phyloP scores from a whole-genome alignment of 208 protist species.

The Leptomonas seymouri region DNA sequence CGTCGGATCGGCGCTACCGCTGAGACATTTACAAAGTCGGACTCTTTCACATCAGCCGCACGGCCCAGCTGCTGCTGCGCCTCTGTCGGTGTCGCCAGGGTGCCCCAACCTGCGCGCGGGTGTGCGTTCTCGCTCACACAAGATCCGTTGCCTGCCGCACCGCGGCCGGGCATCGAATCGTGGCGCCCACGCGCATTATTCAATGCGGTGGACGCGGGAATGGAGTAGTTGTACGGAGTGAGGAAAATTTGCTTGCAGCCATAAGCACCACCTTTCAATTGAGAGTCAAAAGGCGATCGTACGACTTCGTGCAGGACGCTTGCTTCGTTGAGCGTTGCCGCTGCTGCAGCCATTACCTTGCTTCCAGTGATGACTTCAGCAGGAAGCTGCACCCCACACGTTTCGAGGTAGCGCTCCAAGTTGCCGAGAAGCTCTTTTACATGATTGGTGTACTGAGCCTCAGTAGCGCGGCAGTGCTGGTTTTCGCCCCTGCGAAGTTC shows the following conservation, averaged over 20 bases:
- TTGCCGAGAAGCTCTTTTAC: slow-evolving; percentile 30
- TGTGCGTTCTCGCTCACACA: not conserved
- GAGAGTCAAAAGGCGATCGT: not conserved
- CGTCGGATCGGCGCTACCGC: not conserved
- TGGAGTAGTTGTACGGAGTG: not conserved
- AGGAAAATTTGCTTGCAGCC: not conserved
- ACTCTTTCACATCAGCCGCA: not conserved
- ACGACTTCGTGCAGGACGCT: not conserved
- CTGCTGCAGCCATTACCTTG: slow-evolving; percentile 1
- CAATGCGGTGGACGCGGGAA: not conserved
- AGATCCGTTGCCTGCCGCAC: not conserved
- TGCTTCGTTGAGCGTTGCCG: slow-evolving; percentile 5
- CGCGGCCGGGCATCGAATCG: not conserved
- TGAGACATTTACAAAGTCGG: not conserved
- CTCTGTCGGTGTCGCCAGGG: slow-evolving; percentile 8
- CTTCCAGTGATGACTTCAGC: slow-evolving; percentile 15
- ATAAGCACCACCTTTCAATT: not conserved
- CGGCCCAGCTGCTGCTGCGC: slow-evolving; percentile 3
- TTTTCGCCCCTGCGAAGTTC: slow-evolving; percentile 29
- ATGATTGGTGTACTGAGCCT: slow-evolving; percentile 27
- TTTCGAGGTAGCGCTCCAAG: slow-evolving; percentile 40
- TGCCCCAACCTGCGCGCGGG: not conserved
- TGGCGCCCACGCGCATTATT: not conserved
- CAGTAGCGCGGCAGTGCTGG: slow-evolving; percentile 21
- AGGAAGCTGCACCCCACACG: slow-evolving; percentile 31